Conservation (phyloP, 306 rosid genomes). For the Glycyrrhiza uralensis region DNA sequence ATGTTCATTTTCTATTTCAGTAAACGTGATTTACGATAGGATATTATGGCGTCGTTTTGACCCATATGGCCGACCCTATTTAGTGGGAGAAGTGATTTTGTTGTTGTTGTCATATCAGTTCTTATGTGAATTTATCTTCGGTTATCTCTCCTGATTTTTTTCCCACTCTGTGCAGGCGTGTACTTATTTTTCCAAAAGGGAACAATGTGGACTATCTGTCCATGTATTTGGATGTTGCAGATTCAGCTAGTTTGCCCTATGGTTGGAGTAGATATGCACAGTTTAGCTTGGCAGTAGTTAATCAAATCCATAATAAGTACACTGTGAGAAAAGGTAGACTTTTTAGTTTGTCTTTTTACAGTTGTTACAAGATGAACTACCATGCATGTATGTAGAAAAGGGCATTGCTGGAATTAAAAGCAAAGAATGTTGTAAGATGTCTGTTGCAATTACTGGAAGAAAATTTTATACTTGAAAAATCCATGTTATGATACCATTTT, state of each 20-base stretch:
- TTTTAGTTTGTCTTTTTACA: conserved; percentile 15
- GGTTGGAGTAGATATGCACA: conserved; percentile 95
- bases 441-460: conserved; percentile 17
- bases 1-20: neutral
- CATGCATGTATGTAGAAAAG: conserved; percentile 13
- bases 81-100: neutral
- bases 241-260: conserved; percentile 67
- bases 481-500: neutral
- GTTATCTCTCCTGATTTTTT: conserved; percentile 15
- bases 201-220: conserved; percentile 89
- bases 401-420: conserved; percentile 1
- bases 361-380: conserved; percentile 1
- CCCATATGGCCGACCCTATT: neutral
- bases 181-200: conserved; percentile 87
- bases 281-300: conserved; percentile 74
- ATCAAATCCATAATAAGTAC: conserved; percentile 65
- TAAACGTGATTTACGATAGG: neutral
- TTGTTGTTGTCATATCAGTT: neutral
- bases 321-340: conserved; percentile 73
- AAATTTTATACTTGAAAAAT: neutral
- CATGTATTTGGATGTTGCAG: conserved; percentile 87
- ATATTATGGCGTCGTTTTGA: neutral
- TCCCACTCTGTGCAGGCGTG: conserved; percentile 59
- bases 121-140: neutral
- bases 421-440: conserved; percentile 1